These are phyloP conservation scores for Kwoniella europaea DNA, from an alignment of 768 basidiomycete genomes.

Conservation along the genomic window DNA sequence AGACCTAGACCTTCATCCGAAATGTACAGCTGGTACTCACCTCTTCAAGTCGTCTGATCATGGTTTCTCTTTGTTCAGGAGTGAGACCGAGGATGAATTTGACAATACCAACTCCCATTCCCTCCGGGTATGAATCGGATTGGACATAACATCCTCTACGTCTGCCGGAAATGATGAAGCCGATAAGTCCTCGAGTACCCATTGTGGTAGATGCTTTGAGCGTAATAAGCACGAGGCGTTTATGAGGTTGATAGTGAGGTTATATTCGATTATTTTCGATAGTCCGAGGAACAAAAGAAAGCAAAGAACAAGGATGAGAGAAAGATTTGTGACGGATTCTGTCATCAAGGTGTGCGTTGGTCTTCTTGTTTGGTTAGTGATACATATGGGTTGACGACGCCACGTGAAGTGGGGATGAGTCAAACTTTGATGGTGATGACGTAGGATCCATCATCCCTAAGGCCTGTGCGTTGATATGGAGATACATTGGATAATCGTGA, in stretches of 20 bases:
- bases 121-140: conserved; percentile 24
- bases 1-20: no score
- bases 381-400: neutral
- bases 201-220: neutral
- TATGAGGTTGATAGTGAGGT: neutral
- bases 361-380: no score
- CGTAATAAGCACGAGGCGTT: no score
- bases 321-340: no score
- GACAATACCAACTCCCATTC: conserved; percentile 18
- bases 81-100: conserved; percentile 17
- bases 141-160: conserved; percentile 17
- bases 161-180: conserved; percentile 20
- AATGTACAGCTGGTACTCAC: neutral
- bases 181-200: conserved; percentile 25
- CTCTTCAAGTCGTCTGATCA: conserved; percentile 9
- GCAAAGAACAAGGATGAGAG: neutral
- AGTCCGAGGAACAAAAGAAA: neutral
- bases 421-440: neutral
- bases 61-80: conserved; percentile 8
- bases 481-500: no score
- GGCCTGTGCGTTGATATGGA: neutral
- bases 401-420: neutral
- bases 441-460: neutral
- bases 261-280: no score
- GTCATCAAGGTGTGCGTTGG: no score